These are phyloP conservation scores for Verticillium nubilum DNA, from an alignment of 2,329 filamentous ascomycete species.

Conservation along the genomic window DNA sequence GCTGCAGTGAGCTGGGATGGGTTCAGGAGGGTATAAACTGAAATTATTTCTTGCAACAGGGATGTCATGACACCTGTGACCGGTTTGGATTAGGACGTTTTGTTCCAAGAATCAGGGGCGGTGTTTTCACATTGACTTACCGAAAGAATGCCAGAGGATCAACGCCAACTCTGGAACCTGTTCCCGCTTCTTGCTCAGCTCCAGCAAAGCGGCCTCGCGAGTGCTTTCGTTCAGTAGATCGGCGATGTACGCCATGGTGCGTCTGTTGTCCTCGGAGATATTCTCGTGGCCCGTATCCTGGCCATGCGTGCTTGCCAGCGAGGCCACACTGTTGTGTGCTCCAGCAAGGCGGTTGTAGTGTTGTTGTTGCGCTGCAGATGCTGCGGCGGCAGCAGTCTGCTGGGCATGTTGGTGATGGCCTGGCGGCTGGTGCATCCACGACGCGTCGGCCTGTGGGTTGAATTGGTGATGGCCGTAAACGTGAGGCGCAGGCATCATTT, in stretches of 20 bases:
- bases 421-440: conserved; percentile 64
- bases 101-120: neutral
- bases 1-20: conserved; percentile 95
- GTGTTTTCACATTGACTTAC: conserved; percentile 44
- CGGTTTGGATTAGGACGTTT: conserved; percentile 1
- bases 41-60: conserved; percentile 95
- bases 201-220: conserved; percentile 83
- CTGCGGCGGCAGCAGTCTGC: conserved; percentile 48
- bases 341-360: conserved; percentile 71
- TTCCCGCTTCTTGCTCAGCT: conserved; percentile 97
- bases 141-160: conserved; percentile 97
- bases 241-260: conserved; percentile 89
- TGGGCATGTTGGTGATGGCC: conserved; percentile 54
- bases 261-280: conserved; percentile 83
- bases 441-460: conserved; percentile 54
- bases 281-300: conserved; percentile 57
- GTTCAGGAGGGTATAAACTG: conserved; percentile 93
- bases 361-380: conserved; percentile 43
- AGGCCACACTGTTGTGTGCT: conserved; percentile 49
- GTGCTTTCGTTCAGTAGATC: conserved; percentile 84
- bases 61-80: conserved; percentile 90
- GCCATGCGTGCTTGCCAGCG: conserved; percentile 40
- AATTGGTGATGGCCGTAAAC: conserved; percentile 66
- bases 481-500: conserved; percentile 59
- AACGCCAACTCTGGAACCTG: conserved; percentile 94